Evolutionary conservation across 2,329 filamentous ascomycete species (phyloP), one percentile per base, ranked within the genome.

Genomic region (Thyridium curvatum): DNA sequence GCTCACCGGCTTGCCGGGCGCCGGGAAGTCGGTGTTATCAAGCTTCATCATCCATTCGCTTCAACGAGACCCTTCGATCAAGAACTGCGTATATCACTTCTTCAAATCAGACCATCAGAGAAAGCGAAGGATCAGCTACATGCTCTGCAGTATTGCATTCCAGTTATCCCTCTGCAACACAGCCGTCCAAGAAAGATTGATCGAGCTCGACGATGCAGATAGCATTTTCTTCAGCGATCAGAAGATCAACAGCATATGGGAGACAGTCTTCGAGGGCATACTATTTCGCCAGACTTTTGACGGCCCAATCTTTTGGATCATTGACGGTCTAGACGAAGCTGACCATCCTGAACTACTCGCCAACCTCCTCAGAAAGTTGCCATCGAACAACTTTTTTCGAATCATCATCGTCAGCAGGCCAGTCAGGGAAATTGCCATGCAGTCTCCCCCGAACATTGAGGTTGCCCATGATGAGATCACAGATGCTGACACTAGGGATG

Each of bases 291-390:
- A n/a, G n/a, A 8, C 12, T 9, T 4, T 37, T 26, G 12, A 13
- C 4, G 12, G 15, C 16, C 7, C 17, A 14, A 6, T 26, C 3
- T 35, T 34, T 26, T 41, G 40, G 40, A 15, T 41, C 4, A 35
- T 41, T 4, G 40, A 41, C 12, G 40, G 31, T 12, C 17, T 41
- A 9, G 40, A 41, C 32, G 35, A 35, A 17, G 32, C 17, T 13
- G 40, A 41, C 6, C 14, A 28, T 4, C 34, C 35, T 2, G 12
- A n/a, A 13, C 12, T 14, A 8, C 21, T 34, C n/a, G 13, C 37
- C 4, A 15, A 30, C 12, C 17, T 28, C 12, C 33, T 41, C 13
- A 12, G 31, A 12, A 26, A 30, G 9, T 15, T 41, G 4, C 8
- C 7, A 3, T 15, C 18, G 6, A 12, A 10, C 4, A 18, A 34